phyloP scores from a whole-genome alignment of 352 stramenopile species.

The Aphanomyces astaci region DNA sequence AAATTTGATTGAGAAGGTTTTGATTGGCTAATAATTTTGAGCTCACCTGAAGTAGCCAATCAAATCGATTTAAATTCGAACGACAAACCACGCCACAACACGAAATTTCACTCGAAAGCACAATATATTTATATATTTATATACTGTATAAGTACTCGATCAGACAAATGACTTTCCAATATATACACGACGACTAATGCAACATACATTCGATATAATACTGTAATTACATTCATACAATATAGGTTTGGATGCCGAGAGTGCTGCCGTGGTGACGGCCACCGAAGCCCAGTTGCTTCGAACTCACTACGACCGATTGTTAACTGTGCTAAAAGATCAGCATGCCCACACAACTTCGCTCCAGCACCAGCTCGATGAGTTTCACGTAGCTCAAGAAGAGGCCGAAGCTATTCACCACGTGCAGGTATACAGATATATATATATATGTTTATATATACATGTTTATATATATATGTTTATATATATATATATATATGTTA shows the following conservation, averaged over 20 bases:
- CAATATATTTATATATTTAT: background rate
- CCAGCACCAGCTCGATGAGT: slow-evolving; percentile 8
- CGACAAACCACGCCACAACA: no score
- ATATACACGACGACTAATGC: slow-evolving; percentile 2
- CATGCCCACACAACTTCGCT: background rate
- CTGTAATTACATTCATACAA: slow-evolving; percentile 25
- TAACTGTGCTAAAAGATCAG: slow-evolving; percentile 42
- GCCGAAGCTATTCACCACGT: slow-evolving; percentile 13
- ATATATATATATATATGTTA: no score
- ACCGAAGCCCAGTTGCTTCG: slow-evolving; percentile 54
- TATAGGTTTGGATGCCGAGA: slow-evolving; percentile 51
- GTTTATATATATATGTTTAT: no score
- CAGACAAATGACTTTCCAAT: background rate
- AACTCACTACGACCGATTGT: slow-evolving; percentile 70
- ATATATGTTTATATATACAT: slow-evolving; percentile 11
- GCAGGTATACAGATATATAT: background rate
- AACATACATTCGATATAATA: background rate
- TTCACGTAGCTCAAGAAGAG: slow-evolving; percentile 1
- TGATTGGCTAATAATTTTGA: no score
- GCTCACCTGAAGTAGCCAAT: no score
- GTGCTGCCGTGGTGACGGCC: slow-evolving; percentile 42
- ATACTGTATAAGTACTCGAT: background rate
- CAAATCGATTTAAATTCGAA: no score
- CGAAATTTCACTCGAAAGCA: no score
- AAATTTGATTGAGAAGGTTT: no score